phyloP scores from a whole-genome alignment of 257 asterid genomes.

The Solanum habrochaites region DNA sequence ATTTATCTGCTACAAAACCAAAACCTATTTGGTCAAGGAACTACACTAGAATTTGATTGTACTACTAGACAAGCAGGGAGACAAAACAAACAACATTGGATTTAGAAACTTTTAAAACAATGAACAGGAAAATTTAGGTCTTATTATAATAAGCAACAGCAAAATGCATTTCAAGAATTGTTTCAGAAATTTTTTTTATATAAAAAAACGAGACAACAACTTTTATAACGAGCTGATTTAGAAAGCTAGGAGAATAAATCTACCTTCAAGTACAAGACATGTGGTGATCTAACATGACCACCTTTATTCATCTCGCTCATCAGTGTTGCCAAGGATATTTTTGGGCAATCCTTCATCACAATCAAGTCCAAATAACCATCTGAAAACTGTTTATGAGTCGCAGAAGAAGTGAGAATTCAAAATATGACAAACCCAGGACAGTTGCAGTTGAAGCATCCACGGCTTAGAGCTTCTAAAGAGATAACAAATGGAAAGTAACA shows the following conservation, averaged over 20 bases:
- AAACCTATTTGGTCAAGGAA: not conserved
- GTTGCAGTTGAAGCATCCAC: not conserved
- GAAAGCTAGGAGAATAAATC: not conserved
- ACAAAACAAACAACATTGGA: not conserved
- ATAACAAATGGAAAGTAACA: not conserved
- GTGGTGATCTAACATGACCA: slow-evolving; percentile 71
- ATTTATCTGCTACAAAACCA: not conserved
- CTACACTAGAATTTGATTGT: not conserved
- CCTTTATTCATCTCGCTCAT: slow-evolving; percentile 57
- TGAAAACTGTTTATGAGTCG: slow-evolving; percentile 55
- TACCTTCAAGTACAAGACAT: slow-evolving; percentile 74
- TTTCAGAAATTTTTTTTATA: not conserved
- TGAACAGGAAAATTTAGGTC: not conserved
- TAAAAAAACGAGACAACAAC: not conserved
- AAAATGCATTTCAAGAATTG: not conserved
- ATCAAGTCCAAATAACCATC: slow-evolving; percentile 93
- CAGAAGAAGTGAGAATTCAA: not conserved
- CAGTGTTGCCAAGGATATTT: slow-evolving; percentile 43
- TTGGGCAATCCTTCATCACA: slow-evolving; percentile 69
- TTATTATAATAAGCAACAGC: not conserved
- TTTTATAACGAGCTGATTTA: not conserved
- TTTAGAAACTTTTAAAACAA: not conserved
- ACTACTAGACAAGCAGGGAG: not conserved
- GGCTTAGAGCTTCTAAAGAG: not conserved
- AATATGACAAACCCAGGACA: not conserved